Conservation (phyloP, 2,329 filamentous ascomycete species). For the Epichloe aotearoae region DNA sequence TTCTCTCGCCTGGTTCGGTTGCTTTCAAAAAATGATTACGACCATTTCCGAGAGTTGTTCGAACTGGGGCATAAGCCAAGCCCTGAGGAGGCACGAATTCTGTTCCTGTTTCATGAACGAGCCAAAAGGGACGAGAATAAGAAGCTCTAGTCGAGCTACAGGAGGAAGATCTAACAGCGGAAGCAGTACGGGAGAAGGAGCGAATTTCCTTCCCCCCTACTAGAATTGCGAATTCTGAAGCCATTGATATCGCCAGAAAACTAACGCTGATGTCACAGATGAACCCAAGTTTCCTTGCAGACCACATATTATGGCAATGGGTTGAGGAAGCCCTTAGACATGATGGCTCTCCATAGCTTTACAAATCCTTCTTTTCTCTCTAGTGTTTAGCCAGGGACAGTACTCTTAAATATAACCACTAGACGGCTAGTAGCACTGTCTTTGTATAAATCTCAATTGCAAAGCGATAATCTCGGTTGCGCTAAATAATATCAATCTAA, state of each 20-base stretch:
- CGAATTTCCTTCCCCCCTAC: background rate
- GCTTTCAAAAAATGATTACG: background rate
- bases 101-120: too few relatives aligned
- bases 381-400: too few relatives aligned
- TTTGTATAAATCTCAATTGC: too few relatives aligned
- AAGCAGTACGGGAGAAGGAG: background rate
- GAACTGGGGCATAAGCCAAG: background rate
- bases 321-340: background rate
- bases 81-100: background rate
- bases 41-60: background rate
- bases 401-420: too few relatives aligned
- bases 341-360: background rate
- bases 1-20: background rate
- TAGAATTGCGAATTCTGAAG: background rate
- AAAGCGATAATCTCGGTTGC: too few relatives aligned
- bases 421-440: too few relatives aligned
- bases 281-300: background rate
- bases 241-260: background rate
- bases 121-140: background rate
- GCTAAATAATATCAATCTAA: too few relatives aligned
- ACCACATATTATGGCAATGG: background rate
- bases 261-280: background rate
- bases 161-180: background rate
- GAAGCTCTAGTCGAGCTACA: background rate
- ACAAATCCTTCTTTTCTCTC: too few relatives aligned